Conservation (phyloP, 2,329 filamentous ascomycete genomes). For the Mollisiaceae sp. region DNA sequence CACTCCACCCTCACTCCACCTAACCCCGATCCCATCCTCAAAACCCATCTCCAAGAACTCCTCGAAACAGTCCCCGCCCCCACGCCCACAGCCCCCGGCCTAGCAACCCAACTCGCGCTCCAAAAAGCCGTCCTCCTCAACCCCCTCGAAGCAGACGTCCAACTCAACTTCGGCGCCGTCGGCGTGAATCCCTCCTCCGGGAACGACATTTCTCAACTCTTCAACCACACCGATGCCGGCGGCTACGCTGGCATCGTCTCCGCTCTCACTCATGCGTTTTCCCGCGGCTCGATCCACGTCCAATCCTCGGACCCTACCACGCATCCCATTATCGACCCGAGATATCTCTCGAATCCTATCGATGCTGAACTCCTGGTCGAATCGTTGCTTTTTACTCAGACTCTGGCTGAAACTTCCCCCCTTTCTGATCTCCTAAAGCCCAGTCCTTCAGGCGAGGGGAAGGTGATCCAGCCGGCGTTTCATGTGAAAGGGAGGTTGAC, state of each 20-base stretch:
- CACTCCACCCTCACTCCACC: conserved; percentile 5
- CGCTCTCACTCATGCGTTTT: conserved; percentile 46
- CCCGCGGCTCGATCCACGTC: conserved; percentile 50
- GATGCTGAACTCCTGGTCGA: conserved; percentile 49
- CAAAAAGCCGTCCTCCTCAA: conserved; percentile 19
- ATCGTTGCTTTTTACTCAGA: conserved; percentile 44
- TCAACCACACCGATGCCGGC: conserved; percentile 41
- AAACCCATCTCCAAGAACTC: background rate
- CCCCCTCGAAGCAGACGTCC: conserved; percentile 20
- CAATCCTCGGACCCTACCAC: conserved; percentile 43
- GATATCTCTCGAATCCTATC: conserved; percentile 49
- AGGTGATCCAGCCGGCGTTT: conserved; percentile 50
- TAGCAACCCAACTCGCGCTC: conserved; percentile 22
- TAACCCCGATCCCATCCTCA: background rate
- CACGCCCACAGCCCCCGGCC: background rate
- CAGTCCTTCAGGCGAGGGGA: conserved; percentile 50
- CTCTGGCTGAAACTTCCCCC: conserved; percentile 41
- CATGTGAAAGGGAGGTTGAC: conserved; percentile 52
- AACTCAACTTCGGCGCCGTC: conserved; percentile 18
- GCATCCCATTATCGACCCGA: conserved; percentile 48
- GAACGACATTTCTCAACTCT: conserved; percentile 3
- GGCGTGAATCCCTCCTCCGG: conserved; percentile 8
- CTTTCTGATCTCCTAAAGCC: conserved; percentile 42
- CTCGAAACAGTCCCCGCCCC: background rate
- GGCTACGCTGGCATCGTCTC: conserved; percentile 59